These are phyloP conservation scores for Coemansia sp. DNA, from an alignment of 192 early-diverging fungal species.

Conservation along the genomic window DNA sequence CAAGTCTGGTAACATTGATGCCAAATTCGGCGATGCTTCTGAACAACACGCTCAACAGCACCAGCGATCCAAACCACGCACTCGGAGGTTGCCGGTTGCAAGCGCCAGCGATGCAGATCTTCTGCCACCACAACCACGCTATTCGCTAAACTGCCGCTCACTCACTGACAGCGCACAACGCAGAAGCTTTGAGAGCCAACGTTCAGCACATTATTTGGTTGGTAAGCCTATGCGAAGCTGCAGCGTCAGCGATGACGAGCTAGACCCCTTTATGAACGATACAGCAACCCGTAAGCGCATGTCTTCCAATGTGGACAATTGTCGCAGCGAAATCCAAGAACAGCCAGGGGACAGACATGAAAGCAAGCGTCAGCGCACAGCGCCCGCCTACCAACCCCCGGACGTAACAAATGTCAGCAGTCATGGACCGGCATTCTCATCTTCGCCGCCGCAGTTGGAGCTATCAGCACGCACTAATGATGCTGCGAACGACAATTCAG, in stretches of 20 bases:
- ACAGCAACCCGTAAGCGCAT: not conserved
- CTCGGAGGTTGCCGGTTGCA: not conserved
- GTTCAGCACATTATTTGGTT: not conserved
- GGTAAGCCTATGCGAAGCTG: conserved; percentile 13
- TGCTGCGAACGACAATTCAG: not conserved
- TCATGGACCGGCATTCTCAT: not conserved
- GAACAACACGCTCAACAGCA: not conserved
- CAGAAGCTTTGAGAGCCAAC: not conserved
- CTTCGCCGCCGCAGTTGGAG: conserved; percentile 13
- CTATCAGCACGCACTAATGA: conserved; percentile 1
- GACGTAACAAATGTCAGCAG: not conserved
- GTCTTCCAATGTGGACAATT: not conserved
- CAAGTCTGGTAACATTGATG: not conserved
- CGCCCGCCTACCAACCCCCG: not conserved
- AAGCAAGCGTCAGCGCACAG: not conserved
- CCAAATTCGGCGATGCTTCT: not conserved
- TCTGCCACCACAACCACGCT: conserved; percentile 20
- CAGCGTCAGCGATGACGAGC: conserved; percentile 10
- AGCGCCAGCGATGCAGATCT: not conserved
- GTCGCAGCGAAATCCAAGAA: not conserved
- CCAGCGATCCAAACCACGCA: not conserved
- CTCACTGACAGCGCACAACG: not conserved
- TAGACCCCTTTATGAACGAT: conserved; percentile 5
- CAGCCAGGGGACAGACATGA: not conserved
- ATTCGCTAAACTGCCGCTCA: not conserved